Evolutionary conservation across 805 yeast species (phyloP), one percentile per base, ranked within the genome.

Genomic region (Lipomyces anomalus): DNA sequence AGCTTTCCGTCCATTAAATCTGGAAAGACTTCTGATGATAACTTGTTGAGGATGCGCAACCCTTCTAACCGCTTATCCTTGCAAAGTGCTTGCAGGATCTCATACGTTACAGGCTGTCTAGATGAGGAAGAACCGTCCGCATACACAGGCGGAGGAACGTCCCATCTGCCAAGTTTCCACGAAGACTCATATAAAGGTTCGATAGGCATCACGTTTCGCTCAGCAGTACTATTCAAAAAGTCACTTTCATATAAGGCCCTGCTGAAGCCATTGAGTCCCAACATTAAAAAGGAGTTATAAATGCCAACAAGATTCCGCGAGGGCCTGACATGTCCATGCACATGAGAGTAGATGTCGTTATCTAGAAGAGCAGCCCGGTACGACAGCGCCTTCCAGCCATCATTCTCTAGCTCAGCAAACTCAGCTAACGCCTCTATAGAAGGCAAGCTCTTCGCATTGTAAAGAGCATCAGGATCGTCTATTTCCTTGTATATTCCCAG

Each of bases 131-230:
- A 9, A 13, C 30, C 30, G 0, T 47, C 52, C 2, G 57, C 60
- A n/a, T n/a, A n/a, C n/a, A n/a, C n/a, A 1, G 80, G 70, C 0
- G 60, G 50, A 0, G 94, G 85, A 1, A 84, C 49, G 43, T 82
- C 82, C 97, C 97, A 89, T 40, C 76, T 75, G 35, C 73, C 75
- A 34, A 89, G 63, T 57, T 83, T 83, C 87, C 95, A 82, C 1
- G 80, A 75, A 77, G 87, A 80, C 47, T 75, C 78, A 59, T 73
- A 83, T 1, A 63, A 47, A 21, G 61, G 33, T 13, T 48, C 56
- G 3, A 32, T 13, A 11, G 11, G 61, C 20, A n/a, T n/a, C n/a
- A n/a, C n/a, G n/a, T 57, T 60, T 1, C 50, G 42, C 7, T 56
- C 55, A 4, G 45, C 40, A 20, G 35, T 9, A 5, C 22, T 23